Evolutionary conservation across 2,329 filamentous ascomycete species (phyloP).

Genomic region (Neurospora sp.): DNA sequence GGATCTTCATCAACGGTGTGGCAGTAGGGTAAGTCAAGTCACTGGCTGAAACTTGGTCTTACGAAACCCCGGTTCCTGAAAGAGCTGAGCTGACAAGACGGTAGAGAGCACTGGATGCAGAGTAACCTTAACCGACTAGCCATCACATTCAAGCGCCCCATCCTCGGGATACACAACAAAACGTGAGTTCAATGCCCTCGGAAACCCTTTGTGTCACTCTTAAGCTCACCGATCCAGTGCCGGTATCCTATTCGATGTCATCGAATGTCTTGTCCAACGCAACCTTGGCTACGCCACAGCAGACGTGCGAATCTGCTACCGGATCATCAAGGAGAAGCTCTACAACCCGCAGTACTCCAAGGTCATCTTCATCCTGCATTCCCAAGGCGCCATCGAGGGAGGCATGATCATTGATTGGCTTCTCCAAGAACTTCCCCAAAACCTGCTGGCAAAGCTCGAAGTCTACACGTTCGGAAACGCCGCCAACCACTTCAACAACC

Average conservation of each 20-base stretch:
- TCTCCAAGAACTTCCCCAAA: slow-evolving; percentile 57
- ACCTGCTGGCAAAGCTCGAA: slow-evolving; percentile 58
- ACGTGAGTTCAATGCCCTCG: slow-evolving; percentile 33
- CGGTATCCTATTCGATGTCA: slow-evolving; percentile 64
- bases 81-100: slow-evolving; percentile 23
- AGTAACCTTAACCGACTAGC: slow-evolving; percentile 62
- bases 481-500: slow-evolving; percentile 76
- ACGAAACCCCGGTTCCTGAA: neutral
- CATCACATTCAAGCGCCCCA: slow-evolving; percentile 58
- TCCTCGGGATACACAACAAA: slow-evolving; percentile 66
- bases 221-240: slow-evolving; percentile 14
- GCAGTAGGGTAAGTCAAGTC: slow-evolving; percentile 44
- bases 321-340: slow-evolving; percentile 51
- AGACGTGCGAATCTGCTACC: slow-evolving; percentile 55
- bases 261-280: slow-evolving; percentile 70
- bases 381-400: slow-evolving; percentile 67
- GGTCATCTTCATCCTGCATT: slow-evolving; percentile 65
- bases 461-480: slow-evolving; percentile 72
- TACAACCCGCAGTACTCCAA: slow-evolving; percentile 53
- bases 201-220: neutral
- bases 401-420: slow-evolving; percentile 68
- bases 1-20: slow-evolving; percentile 74
- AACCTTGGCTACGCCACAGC: slow-evolving; percentile 62
- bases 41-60: neutral
- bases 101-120: slow-evolving; percentile 52